These are phyloP conservation scores for Magnaporthiopsis rhizophila DNA, from an alignment of 2,329 filamentous ascomycete genomes.

Conservation along the genomic window DNA sequence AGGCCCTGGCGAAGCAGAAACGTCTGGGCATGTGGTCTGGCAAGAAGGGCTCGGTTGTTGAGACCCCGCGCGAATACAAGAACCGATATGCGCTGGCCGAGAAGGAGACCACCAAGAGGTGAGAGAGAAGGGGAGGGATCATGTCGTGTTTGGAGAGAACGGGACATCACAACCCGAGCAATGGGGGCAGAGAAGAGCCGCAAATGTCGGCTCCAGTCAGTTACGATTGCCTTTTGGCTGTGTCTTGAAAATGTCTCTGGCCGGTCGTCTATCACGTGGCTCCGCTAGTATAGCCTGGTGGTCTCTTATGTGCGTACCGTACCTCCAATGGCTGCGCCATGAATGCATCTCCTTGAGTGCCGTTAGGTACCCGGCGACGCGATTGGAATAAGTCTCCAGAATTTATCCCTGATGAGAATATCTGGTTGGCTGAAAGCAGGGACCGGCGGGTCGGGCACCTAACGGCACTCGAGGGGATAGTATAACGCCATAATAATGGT, in stretches of 20 bases:
- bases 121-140: neutral
- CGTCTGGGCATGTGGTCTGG: conserved; percentile 70
- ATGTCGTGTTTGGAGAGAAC: neutral
- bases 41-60: conserved; percentile 42
- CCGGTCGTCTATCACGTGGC: neutral
- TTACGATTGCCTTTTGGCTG: no score
- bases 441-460: no score
- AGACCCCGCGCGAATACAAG: conserved; percentile 88
- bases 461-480: no score
- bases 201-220: neutral
- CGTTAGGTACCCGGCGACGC: no score
- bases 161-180: neutral
- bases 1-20: conserved; percentile 56
- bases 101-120: conserved; percentile 12
- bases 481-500: neutral
- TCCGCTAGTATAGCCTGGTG: neutral
- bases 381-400: no score
- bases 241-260: neutral
- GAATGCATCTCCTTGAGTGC: neutral
- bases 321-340: neutral
- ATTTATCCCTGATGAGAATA: no score
- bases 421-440: no score
- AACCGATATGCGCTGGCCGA: conserved; percentile 35
- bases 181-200: neutral
- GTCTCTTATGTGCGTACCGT: neutral